phyloP scores from a whole-genome alignment of 129 eudicot species.

The Centrapalus pauciflorus region DNA sequence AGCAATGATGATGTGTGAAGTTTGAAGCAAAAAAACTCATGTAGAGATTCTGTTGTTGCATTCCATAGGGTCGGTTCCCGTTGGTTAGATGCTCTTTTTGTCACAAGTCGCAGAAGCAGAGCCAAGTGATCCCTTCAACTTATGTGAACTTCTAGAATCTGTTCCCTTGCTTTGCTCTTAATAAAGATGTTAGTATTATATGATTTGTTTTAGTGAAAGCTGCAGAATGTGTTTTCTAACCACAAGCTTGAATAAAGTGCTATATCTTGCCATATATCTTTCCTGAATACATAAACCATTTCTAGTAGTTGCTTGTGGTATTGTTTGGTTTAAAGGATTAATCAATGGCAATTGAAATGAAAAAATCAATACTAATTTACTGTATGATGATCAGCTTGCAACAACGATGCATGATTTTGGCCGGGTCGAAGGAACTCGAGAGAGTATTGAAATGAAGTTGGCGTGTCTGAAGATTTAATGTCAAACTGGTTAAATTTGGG shows the following conservation, averaged over 20 bases:
- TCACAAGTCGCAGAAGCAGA: conserved; percentile 13
- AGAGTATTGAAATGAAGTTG: conserved; percentile 3
- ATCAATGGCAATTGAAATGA: not conserved
- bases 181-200: not conserved
- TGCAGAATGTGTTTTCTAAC: not conserved
- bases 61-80: not conserved
- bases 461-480: not conserved
- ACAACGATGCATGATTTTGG: conserved; percentile 48
- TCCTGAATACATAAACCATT: not conserved
- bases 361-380: conserved; percentile 14
- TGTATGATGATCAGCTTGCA: conserved; percentile 56
- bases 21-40: conserved; percentile 17
- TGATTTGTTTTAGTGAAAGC: not conserved
- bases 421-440: not conserved
- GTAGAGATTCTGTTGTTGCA: not conserved
- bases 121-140: conserved; percentile 12
- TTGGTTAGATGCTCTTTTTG: conserved; percentile 11
- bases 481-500: conserved; percentile 6
- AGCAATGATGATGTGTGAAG: conserved; percentile 26
- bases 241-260: not conserved
- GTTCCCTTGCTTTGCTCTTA: not conserved
- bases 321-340: not conserved
- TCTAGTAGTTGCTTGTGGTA: not conserved
- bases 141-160: too few relatives aligned
- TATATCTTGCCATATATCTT: not conserved